Percentiles rank a stretch among this genome's conserved stretches.
Evolutionary conservation across 2,329 filamentous ascomycete genomes (phyloP).

Genomic region (Monilinia polystroma): DNA sequence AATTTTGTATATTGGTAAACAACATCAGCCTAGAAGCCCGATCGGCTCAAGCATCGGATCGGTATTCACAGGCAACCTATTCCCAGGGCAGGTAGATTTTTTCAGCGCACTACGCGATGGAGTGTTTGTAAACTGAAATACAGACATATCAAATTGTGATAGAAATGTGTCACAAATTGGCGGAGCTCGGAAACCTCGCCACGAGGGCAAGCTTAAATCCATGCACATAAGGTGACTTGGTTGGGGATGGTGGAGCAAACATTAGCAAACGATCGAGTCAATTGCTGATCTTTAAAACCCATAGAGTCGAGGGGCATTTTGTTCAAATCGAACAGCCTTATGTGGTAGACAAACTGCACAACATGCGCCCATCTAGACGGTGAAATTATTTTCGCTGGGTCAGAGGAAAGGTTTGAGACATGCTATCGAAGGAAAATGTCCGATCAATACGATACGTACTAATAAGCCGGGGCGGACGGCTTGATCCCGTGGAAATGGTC

Average conservation of each 20-base stretch:
- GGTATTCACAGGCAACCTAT: conserved; percentile 1
- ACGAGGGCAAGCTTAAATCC: not conserved
- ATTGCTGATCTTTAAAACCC: not conserved
- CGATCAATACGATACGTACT: not conserved
- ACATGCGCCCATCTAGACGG: conserved; percentile 1
- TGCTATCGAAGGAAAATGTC: not conserved
- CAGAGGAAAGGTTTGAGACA: not conserved
- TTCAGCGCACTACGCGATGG: not conserved
- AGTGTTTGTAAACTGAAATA: conserved; percentile 4
- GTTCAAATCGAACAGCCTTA: conserved; percentile 2
- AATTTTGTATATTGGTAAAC: not conserved
- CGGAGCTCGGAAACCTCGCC: conserved; percentile 12
- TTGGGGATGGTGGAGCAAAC: conserved; percentile 10
- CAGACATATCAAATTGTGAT: conserved; percentile 15
- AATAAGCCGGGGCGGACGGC: conserved; percentile 8
- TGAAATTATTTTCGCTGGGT: not conserved
- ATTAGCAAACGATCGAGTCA: conserved; percentile 10
- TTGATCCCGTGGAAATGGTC: conserved; percentile 20
- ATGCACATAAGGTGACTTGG: conserved; percentile 10
- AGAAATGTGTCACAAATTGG: conserved; percentile 11
- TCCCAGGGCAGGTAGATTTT: not conserved
- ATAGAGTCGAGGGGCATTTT: conserved; percentile 8
- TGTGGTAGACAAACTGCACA: conserved; percentile 14
- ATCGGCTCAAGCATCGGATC: conserved; percentile 14
- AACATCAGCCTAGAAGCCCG: conserved; percentile 5